A percentile compares a stretch with the other conserved stretches of the same genome.
Conservation (phyloP, 768 basidiomycete species). For the Royoungia palumana region DNA sequence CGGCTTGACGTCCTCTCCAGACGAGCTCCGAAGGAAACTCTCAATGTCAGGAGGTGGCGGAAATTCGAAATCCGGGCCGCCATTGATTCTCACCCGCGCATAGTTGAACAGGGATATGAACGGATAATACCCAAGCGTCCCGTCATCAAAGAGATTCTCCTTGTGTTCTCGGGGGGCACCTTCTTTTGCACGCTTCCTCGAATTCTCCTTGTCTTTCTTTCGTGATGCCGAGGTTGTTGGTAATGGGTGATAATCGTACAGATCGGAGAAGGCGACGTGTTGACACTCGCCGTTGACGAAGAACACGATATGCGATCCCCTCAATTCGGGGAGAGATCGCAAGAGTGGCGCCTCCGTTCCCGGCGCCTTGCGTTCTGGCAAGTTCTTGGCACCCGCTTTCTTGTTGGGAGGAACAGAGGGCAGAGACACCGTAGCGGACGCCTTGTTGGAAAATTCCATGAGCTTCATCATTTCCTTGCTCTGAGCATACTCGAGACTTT, state of each 20-base stretch:
- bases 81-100: conserved; percentile 79
- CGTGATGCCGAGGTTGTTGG: conserved; percentile 56
- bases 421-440: conserved; percentile 50
- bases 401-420: conserved; percentile 55
- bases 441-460: conserved; percentile 71
- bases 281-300: conserved; percentile 89
- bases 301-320: conserved; percentile 76
- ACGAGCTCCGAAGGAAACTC: conserved; percentile 42
- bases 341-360: conserved; percentile 39
- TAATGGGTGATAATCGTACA: conserved; percentile 89
- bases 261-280: conserved; percentile 77
- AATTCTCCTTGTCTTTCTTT: conserved; percentile 54
- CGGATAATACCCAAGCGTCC: conserved; percentile 92
- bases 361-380: conserved; percentile 52
- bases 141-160: conserved; percentile 91
- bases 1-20: conserved; percentile 32
- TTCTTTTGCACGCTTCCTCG: conserved; percentile 57
- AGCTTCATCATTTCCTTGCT: conserved; percentile 91
- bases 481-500: conserved; percentile 83
- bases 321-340: conserved; percentile 66
- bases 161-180: conserved; percentile 66
- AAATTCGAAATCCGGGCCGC: conserved; percentile 83
- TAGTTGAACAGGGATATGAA: conserved; percentile 92
- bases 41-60: conserved; percentile 81
- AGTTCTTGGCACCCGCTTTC: conserved; percentile 65